phyloP scores from a whole-genome alignment of 208 protist species.

The Crithidia fasciculata region DNA sequence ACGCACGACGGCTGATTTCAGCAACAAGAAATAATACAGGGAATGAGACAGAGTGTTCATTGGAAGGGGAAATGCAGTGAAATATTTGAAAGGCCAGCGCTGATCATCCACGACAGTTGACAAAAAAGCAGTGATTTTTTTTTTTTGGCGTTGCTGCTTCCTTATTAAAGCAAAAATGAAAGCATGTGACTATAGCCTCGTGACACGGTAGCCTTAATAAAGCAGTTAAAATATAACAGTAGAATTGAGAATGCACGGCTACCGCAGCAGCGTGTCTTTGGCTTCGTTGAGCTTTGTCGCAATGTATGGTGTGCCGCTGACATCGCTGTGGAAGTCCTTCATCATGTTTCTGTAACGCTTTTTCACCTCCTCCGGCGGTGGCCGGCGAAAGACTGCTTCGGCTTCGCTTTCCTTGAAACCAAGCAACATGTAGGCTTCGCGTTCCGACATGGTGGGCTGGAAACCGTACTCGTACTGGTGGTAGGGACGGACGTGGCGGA shows the following conservation, averaged over 20 bases:
- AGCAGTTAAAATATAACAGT: neutral
- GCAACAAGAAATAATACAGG: no score
- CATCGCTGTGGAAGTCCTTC: constrained; percentile 81
- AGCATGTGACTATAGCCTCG: no score
- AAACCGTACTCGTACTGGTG: constrained; percentile 74
- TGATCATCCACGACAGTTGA: no score
- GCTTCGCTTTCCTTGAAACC: constrained; percentile 55
- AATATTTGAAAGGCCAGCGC: no score
- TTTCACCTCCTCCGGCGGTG: constrained; percentile 68
- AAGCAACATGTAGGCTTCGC: constrained; percentile 73
- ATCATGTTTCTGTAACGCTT: constrained; percentile 68
- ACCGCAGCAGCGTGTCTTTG: constrained; percentile 56
- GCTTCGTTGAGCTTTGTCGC: constrained; percentile 88
- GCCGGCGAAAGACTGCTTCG: constrained; percentile 27
- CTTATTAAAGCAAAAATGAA: no score
- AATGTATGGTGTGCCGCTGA: constrained; percentile 72
- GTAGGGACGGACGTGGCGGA: constrained; percentile 37
- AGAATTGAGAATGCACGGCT: neutral
- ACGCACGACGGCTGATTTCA: no score
- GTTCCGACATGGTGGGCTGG: constrained; percentile 56
- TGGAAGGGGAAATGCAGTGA: no score
- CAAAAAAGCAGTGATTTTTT: no score
- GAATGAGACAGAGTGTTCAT: no score
- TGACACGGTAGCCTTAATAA: no score
- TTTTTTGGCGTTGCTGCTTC: no score